phyloP scores from a whole-genome alignment of 2,329 filamentous ascomycete species.

The Fusarium miscanthi region DNA sequence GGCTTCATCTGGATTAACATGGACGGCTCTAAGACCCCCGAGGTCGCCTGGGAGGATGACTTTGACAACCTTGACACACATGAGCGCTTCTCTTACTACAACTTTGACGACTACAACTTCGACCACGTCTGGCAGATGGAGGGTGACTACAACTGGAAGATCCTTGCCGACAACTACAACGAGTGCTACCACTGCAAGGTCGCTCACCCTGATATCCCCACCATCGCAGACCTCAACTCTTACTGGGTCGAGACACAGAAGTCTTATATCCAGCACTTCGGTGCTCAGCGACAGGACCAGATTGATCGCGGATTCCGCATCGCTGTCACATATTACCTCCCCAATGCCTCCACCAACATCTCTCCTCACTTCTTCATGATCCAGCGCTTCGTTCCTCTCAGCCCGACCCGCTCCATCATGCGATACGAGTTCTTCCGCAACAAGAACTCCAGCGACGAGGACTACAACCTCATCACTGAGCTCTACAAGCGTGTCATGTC shows the following conservation, averaged over 20 bases:
- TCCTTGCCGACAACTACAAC: conserved; percentile 72
- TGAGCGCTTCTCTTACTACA: conserved; percentile 56
- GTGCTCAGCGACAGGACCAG: conserved; percentile 60
- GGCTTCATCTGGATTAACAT: conserved; percentile 71
- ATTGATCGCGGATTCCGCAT: conserved; percentile 59
- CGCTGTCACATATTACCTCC: conserved; percentile 61
- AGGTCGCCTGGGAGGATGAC: conserved; percentile 63
- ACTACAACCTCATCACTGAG: conserved; percentile 66
- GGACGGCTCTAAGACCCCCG: conserved; percentile 58
- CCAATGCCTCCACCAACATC: conserved; percentile 62
- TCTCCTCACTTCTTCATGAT: conserved; percentile 72
- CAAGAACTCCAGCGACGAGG: conserved; percentile 67
- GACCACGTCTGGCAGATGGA: conserved; percentile 69
- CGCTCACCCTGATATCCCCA: conserved; percentile 67
- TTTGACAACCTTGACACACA: conserved; percentile 61
- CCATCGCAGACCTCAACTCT: conserved; percentile 66
- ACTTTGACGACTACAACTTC: conserved; percentile 65
- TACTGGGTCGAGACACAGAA: conserved; percentile 63
- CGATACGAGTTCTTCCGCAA: conserved; percentile 72
- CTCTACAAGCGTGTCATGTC: conserved; percentile 73
- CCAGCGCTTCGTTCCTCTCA: conserved; percentile 69
- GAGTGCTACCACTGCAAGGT: conserved; percentile 73
- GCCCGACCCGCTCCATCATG: conserved; percentile 64
- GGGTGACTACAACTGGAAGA: conserved; percentile 70
- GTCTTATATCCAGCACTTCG: conserved; percentile 63